These are phyloP conservation scores for Pittosporum tobira DNA, from an alignment of 129 eudicot species.

Conservation along the genomic window DNA sequence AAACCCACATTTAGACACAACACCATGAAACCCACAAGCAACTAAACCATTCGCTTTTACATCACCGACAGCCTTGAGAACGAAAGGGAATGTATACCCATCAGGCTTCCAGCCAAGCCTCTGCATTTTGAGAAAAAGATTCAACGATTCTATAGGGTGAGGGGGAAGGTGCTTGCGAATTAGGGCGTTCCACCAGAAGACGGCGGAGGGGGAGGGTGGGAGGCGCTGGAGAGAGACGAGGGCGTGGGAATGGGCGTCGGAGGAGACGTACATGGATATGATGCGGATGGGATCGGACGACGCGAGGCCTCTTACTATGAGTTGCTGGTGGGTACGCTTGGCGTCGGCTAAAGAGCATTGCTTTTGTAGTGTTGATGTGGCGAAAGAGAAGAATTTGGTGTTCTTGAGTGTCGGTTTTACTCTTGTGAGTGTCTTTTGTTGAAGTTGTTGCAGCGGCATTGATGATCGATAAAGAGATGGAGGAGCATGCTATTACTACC, in stretches of 20 bases:
- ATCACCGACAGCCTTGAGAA: constrained; percentile 63
- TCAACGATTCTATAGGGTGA: constrained; percentile 19
- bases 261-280: constrained; percentile 25
- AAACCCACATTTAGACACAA: constrained; percentile 29
- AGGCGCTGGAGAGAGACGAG: constrained; percentile 29
- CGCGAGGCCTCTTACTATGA: constrained; percentile 33
- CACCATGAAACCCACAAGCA: constrained; percentile 31
- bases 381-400: not conserved
- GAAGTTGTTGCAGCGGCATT: not conserved
- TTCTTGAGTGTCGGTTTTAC: not conserved
- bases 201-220: constrained; percentile 29
- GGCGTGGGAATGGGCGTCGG: constrained; percentile 27
- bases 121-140: constrained; percentile 33
- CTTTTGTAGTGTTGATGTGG: constrained; percentile 1
- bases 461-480: not conserved
- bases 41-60: constrained; percentile 20
- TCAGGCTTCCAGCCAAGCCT: constrained; percentile 47
- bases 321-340: constrained; percentile 38
- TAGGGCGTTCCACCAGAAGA: constrained; percentile 49
- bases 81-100: constrained; percentile 55
- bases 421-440: not conserved
- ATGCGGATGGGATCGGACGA: constrained; percentile 15
- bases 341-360: constrained; percentile 25
- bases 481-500: not conserved
- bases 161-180: constrained; percentile 26